Evolutionary conservation across 2,329 filamentous ascomycete genomes (phyloP).

Genomic region (Calonectria hawksworthii): DNA sequence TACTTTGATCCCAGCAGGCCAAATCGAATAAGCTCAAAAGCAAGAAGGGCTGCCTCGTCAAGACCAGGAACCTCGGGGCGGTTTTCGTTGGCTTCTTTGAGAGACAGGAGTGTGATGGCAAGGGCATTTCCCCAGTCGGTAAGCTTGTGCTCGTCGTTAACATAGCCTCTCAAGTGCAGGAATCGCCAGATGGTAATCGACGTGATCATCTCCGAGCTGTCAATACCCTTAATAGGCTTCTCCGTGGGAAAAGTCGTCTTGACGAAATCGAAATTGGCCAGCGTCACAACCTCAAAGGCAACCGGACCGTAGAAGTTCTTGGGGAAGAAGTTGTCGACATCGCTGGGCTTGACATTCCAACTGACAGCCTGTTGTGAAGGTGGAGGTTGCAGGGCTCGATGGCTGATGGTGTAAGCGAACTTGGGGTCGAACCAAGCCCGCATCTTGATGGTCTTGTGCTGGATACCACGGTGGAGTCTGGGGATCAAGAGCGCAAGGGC

Average conservation of each 20-base stretch:
- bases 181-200: conserved; percentile 89
- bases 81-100: conserved; percentile 68
- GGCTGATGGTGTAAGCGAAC: conserved; percentile 77
- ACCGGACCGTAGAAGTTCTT: conserved; percentile 55
- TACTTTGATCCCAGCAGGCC: conserved; percentile 82
- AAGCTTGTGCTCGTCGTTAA: conserved; percentile 82
- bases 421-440: conserved; percentile 87
- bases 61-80: conserved; percentile 63
- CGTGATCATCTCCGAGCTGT: conserved; percentile 74
- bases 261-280: conserved; percentile 79
- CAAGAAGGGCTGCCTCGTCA: conserved; percentile 85
- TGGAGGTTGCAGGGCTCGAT: conserved; percentile 63
- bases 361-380: conserved; percentile 63
- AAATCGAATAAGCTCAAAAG: conserved; percentile 86
- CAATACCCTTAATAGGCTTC: conserved; percentile 71
- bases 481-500: conserved; percentile 84
- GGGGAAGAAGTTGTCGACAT: conserved; percentile 63
- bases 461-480: conserved; percentile 85
- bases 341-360: conserved; percentile 81
- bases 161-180: conserved; percentile 88
- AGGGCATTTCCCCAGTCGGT: conserved; percentile 89
- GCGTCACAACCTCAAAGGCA: conserved; percentile 74
- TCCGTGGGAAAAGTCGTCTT: conserved; percentile 76
- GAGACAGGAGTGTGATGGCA: conserved; percentile 74
- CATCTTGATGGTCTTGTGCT: conserved; percentile 82